Conservation (phyloP, 176 grass and related monocot species). For the Oryza officinalis region DNA sequence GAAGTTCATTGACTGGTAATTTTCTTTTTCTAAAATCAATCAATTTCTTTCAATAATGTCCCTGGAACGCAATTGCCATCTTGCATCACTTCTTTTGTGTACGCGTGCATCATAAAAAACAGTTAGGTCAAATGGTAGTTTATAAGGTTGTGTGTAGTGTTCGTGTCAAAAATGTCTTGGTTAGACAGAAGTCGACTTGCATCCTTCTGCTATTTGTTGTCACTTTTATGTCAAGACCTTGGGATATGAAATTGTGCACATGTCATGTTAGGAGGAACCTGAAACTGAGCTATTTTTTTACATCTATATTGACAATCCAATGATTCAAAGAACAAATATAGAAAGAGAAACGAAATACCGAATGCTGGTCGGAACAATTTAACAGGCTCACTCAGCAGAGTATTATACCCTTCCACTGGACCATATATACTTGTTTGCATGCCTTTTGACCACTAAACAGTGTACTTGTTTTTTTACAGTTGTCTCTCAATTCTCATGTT, state of each 20-base stretch:
- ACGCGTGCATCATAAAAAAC: not conserved
- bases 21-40: constrained; percentile 5
- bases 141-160: not conserved
- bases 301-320: not conserved
- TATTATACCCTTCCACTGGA: not conserved
- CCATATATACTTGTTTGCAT: not conserved
- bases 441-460: not conserved
- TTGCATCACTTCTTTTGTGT: not conserved
- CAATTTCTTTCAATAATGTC: not conserved
- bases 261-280: not conserved
- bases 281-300: not conserved
- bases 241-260: not conserved
- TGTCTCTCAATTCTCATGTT: not conserved
- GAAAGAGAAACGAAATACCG: not conserved
- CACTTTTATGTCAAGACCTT: not conserved
- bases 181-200: not conserved
- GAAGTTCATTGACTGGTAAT: constrained; percentile 90
- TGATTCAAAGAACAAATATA: not conserved
- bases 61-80: not conserved
- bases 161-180: not conserved
- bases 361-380: not conserved
- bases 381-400: not conserved
- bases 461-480: not conserved
- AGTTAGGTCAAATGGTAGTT: not conserved
- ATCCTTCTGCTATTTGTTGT: not conserved